Conservation (phyloP, 257 asterid genomes). For the Apocynum venetum region DNA sequence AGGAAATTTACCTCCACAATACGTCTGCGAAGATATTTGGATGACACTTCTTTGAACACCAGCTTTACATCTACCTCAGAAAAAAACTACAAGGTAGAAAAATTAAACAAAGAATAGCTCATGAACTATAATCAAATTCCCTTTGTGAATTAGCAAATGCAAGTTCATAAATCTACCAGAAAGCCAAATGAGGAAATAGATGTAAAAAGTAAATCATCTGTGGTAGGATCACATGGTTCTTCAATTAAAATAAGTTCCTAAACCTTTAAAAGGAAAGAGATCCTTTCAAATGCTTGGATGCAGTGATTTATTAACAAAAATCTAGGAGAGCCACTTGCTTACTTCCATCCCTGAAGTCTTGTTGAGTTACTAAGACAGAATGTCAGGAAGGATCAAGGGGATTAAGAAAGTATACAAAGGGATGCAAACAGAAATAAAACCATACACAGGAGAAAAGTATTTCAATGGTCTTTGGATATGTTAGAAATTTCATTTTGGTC, state of each 20-base stretch:
- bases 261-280: not conserved
- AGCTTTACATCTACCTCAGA: conserved; percentile 94
- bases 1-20: conserved; percentile 74
- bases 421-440: not conserved
- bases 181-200: not conserved
- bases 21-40: conserved; percentile 77
- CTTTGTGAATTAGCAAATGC: not conserved
- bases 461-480: not conserved
- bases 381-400: not conserved
- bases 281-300: not conserved
- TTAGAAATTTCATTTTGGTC: not conserved
- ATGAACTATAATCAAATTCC: not conserved
- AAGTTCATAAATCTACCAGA: not conserved
- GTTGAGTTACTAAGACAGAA: not conserved
- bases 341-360: not conserved
- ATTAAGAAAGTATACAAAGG: not conserved
- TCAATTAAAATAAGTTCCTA: not conserved
- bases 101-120: not conserved
- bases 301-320: not conserved
- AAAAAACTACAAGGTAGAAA: conserved; percentile 46
- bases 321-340: not conserved
- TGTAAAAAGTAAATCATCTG: no score
- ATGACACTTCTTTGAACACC: conserved; percentile 82
- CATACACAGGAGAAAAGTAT: not conserved
- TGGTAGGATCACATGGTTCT: not conserved